Conservation (phyloP, 2,329 filamentous ascomycete species). For the Ascochyta viciae-villosae region DNA sequence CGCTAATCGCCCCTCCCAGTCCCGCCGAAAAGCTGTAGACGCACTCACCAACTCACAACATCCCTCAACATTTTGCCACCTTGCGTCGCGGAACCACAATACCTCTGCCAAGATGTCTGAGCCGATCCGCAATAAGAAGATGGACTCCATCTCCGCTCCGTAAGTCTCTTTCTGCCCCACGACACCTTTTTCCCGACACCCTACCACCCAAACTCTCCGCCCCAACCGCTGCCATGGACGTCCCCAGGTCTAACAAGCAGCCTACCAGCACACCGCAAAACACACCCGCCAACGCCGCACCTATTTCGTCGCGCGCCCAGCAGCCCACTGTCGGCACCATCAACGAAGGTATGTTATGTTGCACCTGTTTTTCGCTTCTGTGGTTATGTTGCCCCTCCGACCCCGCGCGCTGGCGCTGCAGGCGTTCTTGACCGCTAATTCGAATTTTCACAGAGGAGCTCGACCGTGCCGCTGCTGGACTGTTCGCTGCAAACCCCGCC, state of each 20-base stretch:
- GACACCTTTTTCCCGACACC: constrained; percentile 32
- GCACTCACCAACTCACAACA: constrained; percentile 40
- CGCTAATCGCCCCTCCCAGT: constrained; percentile 27
- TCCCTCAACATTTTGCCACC: constrained; percentile 43
- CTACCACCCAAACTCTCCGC: constrained; percentile 26
- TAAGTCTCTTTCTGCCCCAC: constrained; percentile 56
- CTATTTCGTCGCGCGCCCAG: constrained; percentile 96
- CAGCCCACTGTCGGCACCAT: constrained; percentile 94
- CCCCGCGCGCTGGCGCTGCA: constrained; percentile 34
- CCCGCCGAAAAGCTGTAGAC: constrained; percentile 45
- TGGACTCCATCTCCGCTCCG: constrained; percentile 68
- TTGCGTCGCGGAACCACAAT: constrained; percentile 33
- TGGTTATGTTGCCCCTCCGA: constrained; percentile 34
- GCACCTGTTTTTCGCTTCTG: constrained; percentile 14
- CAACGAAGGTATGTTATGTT: constrained; percentile 84
- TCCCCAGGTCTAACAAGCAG: constrained; percentile 43
- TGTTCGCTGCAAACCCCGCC: constrained; percentile 95
- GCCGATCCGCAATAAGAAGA: constrained; percentile 72
- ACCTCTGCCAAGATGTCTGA: constrained; percentile 64
- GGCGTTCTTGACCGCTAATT: constrained; percentile 47
- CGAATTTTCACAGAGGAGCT: constrained; percentile 74
- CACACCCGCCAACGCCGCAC: constrained; percentile 92
- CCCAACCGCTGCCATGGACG: constrained; percentile 34
- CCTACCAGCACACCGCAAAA: constrained; percentile 89
- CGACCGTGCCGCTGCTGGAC: constrained; percentile 85